Evolutionary conservation across 345 rosid genomes (phyloP).

Genomic region (Isatis tinctoria): DNA sequence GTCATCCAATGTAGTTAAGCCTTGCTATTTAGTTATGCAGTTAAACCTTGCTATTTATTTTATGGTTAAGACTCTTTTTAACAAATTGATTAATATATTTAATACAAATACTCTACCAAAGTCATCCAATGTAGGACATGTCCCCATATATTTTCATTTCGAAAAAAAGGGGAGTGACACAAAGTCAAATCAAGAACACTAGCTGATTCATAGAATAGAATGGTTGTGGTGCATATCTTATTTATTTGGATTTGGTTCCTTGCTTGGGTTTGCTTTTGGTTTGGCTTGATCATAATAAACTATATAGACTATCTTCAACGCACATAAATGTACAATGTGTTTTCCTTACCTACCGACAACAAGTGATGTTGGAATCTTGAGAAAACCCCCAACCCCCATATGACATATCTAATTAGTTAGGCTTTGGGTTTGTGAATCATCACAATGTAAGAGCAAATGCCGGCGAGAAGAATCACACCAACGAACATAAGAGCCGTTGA

Average conservation of each 20-base stretch:
- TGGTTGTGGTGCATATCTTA: background rate
- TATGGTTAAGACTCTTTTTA: background rate
- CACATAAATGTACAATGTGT: background rate
- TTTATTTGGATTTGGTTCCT: background rate
- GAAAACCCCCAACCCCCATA: background rate
- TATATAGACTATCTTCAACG: background rate
- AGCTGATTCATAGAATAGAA: too few species aligned
- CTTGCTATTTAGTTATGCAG: too few species aligned
- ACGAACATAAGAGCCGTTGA: slow-evolving; percentile 51
- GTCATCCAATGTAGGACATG: background rate
- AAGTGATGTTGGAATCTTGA: background rate
- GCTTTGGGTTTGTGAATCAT: background rate
- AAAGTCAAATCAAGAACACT: too few species aligned
- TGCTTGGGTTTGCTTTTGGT: background rate
- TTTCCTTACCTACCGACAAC: background rate
- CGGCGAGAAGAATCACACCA: slow-evolving; percentile 76
- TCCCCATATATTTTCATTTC: too few species aligned
- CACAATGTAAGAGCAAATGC: slow-evolving; percentile 39
- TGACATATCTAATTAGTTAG: background rate
- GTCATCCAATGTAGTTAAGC: too few species aligned
- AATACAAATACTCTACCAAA: background rate
- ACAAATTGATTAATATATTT: background rate
- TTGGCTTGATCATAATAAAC: background rate
- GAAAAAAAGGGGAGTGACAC: too few species aligned
- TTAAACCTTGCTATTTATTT: background rate